Conservation (phyloP, 176 grass and related monocot species). For the Aegilops sharonensis region DNA sequence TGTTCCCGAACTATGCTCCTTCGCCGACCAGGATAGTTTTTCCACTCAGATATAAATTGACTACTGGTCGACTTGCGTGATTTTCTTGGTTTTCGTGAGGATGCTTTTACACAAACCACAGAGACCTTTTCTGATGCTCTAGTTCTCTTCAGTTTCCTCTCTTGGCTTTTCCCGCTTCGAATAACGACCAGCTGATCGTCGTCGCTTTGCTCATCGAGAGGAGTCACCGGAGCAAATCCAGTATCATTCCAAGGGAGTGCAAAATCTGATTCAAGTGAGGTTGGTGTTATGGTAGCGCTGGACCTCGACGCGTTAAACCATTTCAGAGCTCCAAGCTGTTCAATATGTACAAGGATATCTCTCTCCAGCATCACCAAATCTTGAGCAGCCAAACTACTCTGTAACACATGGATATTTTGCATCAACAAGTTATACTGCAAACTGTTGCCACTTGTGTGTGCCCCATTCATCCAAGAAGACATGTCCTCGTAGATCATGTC, state of each 20-base stretch:
- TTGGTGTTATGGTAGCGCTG: slow-evolving; percentile 10
- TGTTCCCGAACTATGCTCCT: slow-evolving; percentile 52
- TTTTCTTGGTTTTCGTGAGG: slow-evolving; percentile 29
- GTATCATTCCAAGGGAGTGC: slow-evolving; percentile 18
- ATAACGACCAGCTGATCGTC: slow-evolving; percentile 26
- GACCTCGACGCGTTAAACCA: slow-evolving; percentile 42
- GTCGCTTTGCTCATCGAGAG: slow-evolving; percentile 16
- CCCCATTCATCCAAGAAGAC: slow-evolving; percentile 30
- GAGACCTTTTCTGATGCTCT: slow-evolving; percentile 43
- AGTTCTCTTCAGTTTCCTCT: slow-evolving; percentile 71
- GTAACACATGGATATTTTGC: slow-evolving; percentile 60
- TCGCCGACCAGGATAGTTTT: slow-evolving; percentile 35
- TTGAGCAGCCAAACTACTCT: slow-evolving; percentile 54
- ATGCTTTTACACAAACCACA: neutral
- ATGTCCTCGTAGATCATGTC: neutral
- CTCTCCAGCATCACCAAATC: slow-evolving; percentile 52
- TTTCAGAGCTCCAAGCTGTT: slow-evolving; percentile 63
- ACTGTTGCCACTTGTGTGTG: slow-evolving; percentile 8
- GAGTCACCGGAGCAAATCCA: slow-evolving; percentile 5
- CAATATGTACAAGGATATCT: slow-evolving; percentile 57
- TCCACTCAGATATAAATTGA: slow-evolving; percentile 58
- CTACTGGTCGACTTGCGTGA: slow-evolving; percentile 16
- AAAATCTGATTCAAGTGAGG: slow-evolving; percentile 27
- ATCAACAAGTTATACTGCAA: slow-evolving; percentile 59
- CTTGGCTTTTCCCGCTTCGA: slow-evolving; percentile 52